Evolutionary conservation across 345 rosid species (phyloP).

Genomic region (Xanthoceras sorbifolium): DNA sequence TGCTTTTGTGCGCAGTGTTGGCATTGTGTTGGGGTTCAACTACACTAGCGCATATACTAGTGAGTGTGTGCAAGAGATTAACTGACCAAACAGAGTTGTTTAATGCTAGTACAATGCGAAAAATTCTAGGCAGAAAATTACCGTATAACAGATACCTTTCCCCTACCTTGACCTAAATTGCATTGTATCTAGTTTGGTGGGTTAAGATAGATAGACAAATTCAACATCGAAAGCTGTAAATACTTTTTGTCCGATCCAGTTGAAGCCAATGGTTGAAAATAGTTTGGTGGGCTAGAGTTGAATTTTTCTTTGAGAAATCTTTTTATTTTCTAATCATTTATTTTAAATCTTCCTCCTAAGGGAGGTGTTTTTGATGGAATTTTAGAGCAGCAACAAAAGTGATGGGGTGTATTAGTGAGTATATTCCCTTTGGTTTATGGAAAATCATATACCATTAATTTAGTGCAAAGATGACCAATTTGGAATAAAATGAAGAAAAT

Average conservation of each 20-base stretch:
- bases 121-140: no score
- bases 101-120: no score
- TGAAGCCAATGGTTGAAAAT: conserved; percentile 5
- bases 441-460: not conserved
- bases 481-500: not conserved
- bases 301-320: not conserved
- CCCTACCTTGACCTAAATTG: no score
- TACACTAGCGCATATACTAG: no score
- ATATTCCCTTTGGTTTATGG: not conserved
- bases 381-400: not conserved
- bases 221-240: conserved; percentile 14
- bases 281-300: not conserved
- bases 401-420: not conserved
- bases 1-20: no score
- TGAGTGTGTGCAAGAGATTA: no score
- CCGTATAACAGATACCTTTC: no score
- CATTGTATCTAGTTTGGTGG: not conserved
- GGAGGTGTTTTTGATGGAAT: not conserved
- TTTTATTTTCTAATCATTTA: not conserved
- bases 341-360: not conserved
- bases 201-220: conserved; percentile 4
- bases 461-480: not conserved
- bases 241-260: not conserved
- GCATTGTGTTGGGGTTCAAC: no score
- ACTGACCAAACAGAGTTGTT: no score